These are phyloP conservation scores for Nitzschia sp. DNA, from an alignment of 108 stramenopile genomes.

Conservation along the genomic window DNA sequence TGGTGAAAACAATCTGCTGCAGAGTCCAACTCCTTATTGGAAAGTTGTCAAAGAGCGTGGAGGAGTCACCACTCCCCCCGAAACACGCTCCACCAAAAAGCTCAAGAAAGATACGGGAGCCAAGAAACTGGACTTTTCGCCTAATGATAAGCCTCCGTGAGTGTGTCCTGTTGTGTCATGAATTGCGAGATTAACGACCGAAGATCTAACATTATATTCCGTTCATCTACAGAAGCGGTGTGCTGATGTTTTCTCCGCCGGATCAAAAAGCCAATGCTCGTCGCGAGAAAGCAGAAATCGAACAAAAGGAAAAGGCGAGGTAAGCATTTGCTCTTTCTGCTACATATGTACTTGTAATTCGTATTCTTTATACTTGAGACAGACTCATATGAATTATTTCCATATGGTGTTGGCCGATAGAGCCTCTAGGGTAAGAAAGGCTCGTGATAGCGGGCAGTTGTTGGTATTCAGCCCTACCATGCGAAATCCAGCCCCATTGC, in stretches of 20 bases:
- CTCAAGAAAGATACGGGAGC: constrained; percentile 14
- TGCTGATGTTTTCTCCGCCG: constrained; percentile 46
- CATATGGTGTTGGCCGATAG: constrained; percentile 4
- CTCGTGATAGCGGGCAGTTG: constrained; percentile 35
- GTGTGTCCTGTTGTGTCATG: no score
- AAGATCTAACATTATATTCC: constrained; percentile 1
- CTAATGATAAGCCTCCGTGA: neutral
- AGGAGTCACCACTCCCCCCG: constrained; percentile 40
- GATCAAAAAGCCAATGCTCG: constrained; percentile 40
- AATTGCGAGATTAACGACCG: neutral
- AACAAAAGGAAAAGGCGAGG: constrained; percentile 28
- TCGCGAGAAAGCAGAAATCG: constrained; percentile 28
- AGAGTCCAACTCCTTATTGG: constrained; percentile 68
- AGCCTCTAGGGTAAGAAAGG: constrained; percentile 15
- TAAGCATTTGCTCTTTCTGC: constrained; percentile 19
- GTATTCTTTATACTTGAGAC: neutral
- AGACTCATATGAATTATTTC: neutral
- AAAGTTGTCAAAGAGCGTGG: constrained; percentile 56
- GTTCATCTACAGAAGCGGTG: constrained; percentile 11
- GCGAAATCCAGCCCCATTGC: neutral
- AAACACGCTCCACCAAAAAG: constrained; percentile 53
- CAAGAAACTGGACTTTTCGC: constrained; percentile 8
- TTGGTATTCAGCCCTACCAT: constrained; percentile 34
- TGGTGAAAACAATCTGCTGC: neutral
- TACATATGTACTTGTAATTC: neutral